Evolutionary conservation across 345 rosid species (phyloP), one percentile per base, ranked within the genome.

Genomic region (Euphorbia tirucalli): DNA sequence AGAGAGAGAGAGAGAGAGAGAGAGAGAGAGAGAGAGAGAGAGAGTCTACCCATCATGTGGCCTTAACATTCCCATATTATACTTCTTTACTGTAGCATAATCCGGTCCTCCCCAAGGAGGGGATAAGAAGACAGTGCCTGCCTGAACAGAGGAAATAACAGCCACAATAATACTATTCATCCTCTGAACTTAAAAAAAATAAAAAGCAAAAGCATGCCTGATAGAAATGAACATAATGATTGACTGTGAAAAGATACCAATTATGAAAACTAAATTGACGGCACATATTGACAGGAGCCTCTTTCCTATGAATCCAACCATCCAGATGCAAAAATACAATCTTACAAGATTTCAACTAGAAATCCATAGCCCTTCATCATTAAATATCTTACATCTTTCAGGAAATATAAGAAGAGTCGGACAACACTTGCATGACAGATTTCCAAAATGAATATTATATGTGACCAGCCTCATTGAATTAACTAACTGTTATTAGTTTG

Each of bases 71-170:
- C 91, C 92, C 82, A 72, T 87, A 67, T 90, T 79, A 69, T 92
- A 95, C 27, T 74, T 83, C 77, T 78, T 66, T 13, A 76, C 90
- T 88, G 84, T 90, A 25, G 82, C 61, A 74, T 95, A 95, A 73
- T 85, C 88, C 77, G 98, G 99, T 50, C 98, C 97, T 5, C 99
- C 99, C 97, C 99, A 92, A 9, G 99, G 97, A 74, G 98, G 98
- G 37, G 99, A 95, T 74, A 95, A 76, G 83, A 92, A 95, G 63
- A 89, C 89, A 0, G 88, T 84, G 56, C 84, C 90, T 22, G 93
- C 96, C 99, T 92, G 85, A 74, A 72, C 69, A 66, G 30, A 49
- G 60, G 63, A 66, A 32, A 66, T 44, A 63, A 65, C 49, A 48
- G 65, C 32, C 59, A 48, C 39, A 5, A 61, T 31, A 64, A 71